These are phyloP conservation scores for Polytrichum formosum DNA, from an alignment of 225 moss, liverwort and hornwort species.

Conservation along the genomic window DNA sequence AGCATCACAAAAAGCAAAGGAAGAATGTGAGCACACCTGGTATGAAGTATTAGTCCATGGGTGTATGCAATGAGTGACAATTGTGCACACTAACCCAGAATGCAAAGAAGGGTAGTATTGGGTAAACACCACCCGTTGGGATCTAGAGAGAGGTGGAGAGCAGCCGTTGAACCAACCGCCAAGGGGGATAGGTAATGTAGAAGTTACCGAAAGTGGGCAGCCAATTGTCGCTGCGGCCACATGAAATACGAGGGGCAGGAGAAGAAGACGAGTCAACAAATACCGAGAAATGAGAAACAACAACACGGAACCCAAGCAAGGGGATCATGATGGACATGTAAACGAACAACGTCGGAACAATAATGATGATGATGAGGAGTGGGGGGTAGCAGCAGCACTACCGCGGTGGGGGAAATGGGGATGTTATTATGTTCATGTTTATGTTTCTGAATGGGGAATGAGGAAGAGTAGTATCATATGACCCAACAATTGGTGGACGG, in stretches of 20 bases:
- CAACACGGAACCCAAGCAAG: not conserved
- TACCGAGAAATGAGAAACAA: not conserved
- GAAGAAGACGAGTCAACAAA: conserved; percentile 10
- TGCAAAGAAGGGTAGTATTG: not conserved
- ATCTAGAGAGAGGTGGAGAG: conserved; percentile 55
- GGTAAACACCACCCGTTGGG: conserved; percentile 20
- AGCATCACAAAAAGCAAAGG: not conserved
- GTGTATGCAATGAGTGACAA: not conserved
- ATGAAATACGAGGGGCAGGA: conserved; percentile 42
- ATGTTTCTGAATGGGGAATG: not conserved
- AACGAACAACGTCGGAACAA: conserved; percentile 6
- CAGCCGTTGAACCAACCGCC: conserved; percentile 70
- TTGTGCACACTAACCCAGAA: not conserved
- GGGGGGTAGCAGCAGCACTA: conserved; percentile 35
- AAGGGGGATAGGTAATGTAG: conserved; percentile 14
- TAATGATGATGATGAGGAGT: conserved; percentile 13
- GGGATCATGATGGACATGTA: not conserved
- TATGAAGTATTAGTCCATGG: not conserved
- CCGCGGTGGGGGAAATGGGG: not conserved
- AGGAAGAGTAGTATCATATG: no score
- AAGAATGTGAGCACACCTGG: not conserved
- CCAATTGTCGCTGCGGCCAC: conserved; percentile 26
- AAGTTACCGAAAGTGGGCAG: conserved; percentile 39
- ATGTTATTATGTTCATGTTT: not conserved
- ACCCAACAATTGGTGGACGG: no score